Base-by-base conservation (phyloP, 2,329 filamentous ascomycete species). In the Corynespora cassiicola region DNA sequence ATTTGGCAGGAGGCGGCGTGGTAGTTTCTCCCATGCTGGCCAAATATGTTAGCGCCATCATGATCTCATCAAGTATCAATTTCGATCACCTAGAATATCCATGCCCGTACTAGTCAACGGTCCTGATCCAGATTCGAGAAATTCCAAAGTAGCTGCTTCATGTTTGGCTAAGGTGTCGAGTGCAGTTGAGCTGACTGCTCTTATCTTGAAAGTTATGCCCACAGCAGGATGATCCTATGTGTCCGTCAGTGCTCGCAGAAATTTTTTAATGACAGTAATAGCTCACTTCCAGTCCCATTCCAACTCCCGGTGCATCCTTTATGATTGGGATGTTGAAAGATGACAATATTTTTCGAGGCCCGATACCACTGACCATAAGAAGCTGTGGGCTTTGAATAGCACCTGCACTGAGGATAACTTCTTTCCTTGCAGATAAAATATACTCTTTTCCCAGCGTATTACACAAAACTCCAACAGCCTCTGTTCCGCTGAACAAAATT, bases 311-410 rank as follows among this genome's bases (percentile, higher is more conserved):
- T 3, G 31, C 34, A 22, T 58, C 50, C 1, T 39, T 19, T 4
- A 62, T 8, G 0, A 61, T 37, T 2, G 39, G 45, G 14, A 68
- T 61, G 3, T 46, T 47, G 11, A 46, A 45, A 17, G 50, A 48
- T 10, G 58, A 23, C 3, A 67, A 44, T 6, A 49, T 52, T 1
- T 37, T 45, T 7, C 29, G 42, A 0, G 58, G 60, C 0, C 71
- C 70, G 21, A 72, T 61, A 5, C 69, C 70, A 18, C 58, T 65
- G 0, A 71, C 45, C 58, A 69, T 65, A 9, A 72, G 52, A 0
- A 72, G 52, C 28, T 72, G 68, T n/a, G 69, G 69, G 3, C 51
- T 57, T 42, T 58, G 48, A 24, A 69, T 57, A 3, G 58, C 61
- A 7, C 69, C 68, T 17, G 63, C 65, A 23, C 55, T 56, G 2